Evolutionary conservation across 2,329 filamentous ascomycete genomes (phyloP).

Genomic region (Byssoonygena ceratinophila): DNA sequence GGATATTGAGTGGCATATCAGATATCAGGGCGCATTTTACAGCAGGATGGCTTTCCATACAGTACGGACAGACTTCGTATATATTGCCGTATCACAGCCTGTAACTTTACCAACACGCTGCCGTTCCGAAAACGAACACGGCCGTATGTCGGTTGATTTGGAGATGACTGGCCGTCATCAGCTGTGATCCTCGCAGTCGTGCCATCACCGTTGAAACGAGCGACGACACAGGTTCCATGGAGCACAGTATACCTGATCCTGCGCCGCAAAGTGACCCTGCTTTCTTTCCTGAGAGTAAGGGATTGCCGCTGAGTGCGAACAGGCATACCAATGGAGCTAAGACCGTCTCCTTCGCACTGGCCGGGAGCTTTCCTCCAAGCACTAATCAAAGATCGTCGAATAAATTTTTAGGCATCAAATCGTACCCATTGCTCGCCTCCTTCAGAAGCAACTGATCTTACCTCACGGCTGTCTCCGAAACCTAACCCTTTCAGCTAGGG

Average conservation of each 20-base stretch:
- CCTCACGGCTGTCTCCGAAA: conserved; percentile 1
- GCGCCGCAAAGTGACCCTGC: not conserved
- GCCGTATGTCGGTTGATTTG: too few relatives aligned
- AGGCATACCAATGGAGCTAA: too few relatives aligned
- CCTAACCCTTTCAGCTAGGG: not conserved
- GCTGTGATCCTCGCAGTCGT: not conserved
- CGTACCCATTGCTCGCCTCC: not conserved
- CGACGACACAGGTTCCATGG: not conserved
- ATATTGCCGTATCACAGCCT: not conserved
- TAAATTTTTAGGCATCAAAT: too few relatives aligned
- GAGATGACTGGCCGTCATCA: not conserved
- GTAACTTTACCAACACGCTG: not conserved
- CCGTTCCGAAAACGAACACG: not conserved
- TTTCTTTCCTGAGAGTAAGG: not conserved
- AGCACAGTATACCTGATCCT: not conserved
- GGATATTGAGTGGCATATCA: not conserved
- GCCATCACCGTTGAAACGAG: not conserved
- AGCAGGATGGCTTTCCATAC: too few relatives aligned
- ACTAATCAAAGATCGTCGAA: not conserved
- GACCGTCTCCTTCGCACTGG: not conserved
- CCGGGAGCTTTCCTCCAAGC: not conserved
- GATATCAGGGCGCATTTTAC: not conserved
- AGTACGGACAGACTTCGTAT: too few relatives aligned
- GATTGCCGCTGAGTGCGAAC: too few relatives aligned
- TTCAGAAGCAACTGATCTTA: too few relatives aligned